Conservation (phyloP, 1,284 basidiomycete species). For the Ustilago hordei region DNA sequence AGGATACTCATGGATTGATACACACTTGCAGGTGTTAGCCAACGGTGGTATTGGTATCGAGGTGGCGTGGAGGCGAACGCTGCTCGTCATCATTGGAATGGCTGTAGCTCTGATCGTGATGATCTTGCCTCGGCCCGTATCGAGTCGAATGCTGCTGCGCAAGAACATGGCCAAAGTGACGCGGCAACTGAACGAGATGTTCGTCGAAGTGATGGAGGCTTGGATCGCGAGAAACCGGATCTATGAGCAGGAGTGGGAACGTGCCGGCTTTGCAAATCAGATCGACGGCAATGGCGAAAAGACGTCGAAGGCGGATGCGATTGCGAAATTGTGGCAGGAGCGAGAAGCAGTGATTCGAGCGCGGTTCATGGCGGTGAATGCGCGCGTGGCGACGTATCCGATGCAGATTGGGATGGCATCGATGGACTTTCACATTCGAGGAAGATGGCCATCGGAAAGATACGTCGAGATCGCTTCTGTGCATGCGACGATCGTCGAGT, state of each 20-base stretch:
- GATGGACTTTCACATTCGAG: slow-evolving; percentile 70
- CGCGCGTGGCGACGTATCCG: slow-evolving; percentile 68
- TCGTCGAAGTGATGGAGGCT: slow-evolving; percentile 33
- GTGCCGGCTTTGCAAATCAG: slow-evolving; percentile 70
- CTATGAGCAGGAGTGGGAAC: slow-evolving; percentile 70
- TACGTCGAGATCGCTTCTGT: slow-evolving; percentile 71
- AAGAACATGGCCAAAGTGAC: slow-evolving; percentile 71
- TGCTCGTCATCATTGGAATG: slow-evolving; percentile 68
- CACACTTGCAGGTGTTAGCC: slow-evolving; percentile 43
- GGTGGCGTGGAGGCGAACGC: slow-evolving; percentile 72
- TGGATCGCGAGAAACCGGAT: slow-evolving; percentile 68
- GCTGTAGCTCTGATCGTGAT: slow-evolving; percentile 61
- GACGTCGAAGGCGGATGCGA: slow-evolving; percentile 34
- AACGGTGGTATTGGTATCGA: slow-evolving; percentile 71
- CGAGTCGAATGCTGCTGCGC: slow-evolving; percentile 73
- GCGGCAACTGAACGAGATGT: slow-evolving; percentile 39
- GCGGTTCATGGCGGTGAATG: slow-evolving; percentile 71
- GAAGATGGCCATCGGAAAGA: slow-evolving; percentile 73
- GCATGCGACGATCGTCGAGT: slow-evolving; percentile 53
- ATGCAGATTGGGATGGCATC: slow-evolving; percentile 73
- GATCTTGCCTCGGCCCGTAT: slow-evolving; percentile 72
- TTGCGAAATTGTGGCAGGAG: slow-evolving; percentile 27
- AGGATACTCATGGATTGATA: slow-evolving; percentile 60
- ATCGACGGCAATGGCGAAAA: slow-evolving; percentile 71
- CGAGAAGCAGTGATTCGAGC: slow-evolving; percentile 54